Conservation (phyloP, 108 stramenopile genomes). For the Heterococcus sp. region DNA sequence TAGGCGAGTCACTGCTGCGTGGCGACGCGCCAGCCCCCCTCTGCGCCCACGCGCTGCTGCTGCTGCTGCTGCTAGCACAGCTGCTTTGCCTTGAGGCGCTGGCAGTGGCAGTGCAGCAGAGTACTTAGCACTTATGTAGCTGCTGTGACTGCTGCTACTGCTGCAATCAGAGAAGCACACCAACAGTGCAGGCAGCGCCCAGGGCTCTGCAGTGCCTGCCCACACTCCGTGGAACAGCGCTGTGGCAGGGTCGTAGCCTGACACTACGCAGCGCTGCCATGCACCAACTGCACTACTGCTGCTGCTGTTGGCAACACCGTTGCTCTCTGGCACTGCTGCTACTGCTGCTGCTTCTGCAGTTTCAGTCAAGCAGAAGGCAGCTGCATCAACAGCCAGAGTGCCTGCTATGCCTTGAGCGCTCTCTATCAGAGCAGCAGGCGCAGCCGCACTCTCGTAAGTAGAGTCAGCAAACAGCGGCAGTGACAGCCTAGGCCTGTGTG, state of each 20-base stretch:
- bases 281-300: background rate
- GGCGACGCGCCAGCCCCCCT: background rate
- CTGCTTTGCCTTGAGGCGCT: background rate
- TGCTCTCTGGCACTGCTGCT: background rate
- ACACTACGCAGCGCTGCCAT: conserved; percentile 24
- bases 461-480: conserved; percentile 12
- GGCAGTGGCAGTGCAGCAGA: background rate
- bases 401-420: background rate
- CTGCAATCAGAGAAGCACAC: background rate
- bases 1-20: background rate
- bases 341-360: background rate
- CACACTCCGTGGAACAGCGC: background rate
- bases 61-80: background rate
- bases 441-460: background rate
- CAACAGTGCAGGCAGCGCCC: background rate
- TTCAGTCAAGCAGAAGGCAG: background rate
- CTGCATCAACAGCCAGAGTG: background rate
- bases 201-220: background rate
- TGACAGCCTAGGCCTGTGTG: conserved; percentile 8
- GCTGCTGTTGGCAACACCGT: background rate
- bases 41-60: background rate
- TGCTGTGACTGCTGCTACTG: background rate
- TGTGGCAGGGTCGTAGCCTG: background rate
- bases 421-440: background rate
- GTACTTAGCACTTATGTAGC: background rate